Percentiles rank a stretch among this genome's conserved stretches.
phyloP scores from a whole-genome alignment of 495 filamentous ascomycete genomes.

The Aspergillus indologenus region DNA sequence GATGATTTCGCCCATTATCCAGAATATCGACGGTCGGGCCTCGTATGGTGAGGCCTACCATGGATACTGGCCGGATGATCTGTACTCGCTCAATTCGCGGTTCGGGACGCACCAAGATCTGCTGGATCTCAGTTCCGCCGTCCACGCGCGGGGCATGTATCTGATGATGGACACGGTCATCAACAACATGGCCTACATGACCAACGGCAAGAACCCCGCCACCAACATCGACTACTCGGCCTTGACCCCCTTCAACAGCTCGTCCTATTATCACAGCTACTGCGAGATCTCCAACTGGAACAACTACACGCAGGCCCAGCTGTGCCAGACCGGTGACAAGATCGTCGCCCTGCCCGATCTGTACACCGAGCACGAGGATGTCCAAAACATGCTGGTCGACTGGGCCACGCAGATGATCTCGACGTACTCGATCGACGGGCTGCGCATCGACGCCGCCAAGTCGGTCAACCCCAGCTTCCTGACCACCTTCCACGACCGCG shows the following conservation, averaged over 20 bases:
- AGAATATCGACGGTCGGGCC: slow-evolving; percentile 49
- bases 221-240: slow-evolving; percentile 49
- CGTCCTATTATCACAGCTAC: slow-evolving; percentile 54
- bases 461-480: slow-evolving; percentile 53
- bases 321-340: slow-evolving; percentile 58
- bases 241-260: slow-evolving; percentile 58
- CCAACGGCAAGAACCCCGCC: slow-evolving; percentile 28
- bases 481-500: slow-evolving; percentile 32
- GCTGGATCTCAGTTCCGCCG: slow-evolving; percentile 18
- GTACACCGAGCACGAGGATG: slow-evolving; percentile 52
- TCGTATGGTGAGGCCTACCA: slow-evolving; percentile 45
- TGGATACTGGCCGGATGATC: slow-evolving; percentile 28
- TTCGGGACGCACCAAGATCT: slow-evolving; percentile 27
- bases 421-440: slow-evolving; percentile 67
- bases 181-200: slow-evolving; percentile 63
- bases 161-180: slow-evolving; percentile 68
- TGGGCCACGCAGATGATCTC: slow-evolving; percentile 59
- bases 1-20: slow-evolving; percentile 69
- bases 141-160: slow-evolving; percentile 41
- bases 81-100: slow-evolving; percentile 26
- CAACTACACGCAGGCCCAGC: slow-evolving; percentile 20
- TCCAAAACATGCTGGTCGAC: slow-evolving; percentile 48
- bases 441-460: slow-evolving; percentile 67
- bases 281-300: slow-evolving; percentile 53
- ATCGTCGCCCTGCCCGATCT: slow-evolving; percentile 60